Base-by-base conservation (phyloP, 202 grass and related monocot genomes). In the Schoenoplectus tabernaemontani region DNA sequence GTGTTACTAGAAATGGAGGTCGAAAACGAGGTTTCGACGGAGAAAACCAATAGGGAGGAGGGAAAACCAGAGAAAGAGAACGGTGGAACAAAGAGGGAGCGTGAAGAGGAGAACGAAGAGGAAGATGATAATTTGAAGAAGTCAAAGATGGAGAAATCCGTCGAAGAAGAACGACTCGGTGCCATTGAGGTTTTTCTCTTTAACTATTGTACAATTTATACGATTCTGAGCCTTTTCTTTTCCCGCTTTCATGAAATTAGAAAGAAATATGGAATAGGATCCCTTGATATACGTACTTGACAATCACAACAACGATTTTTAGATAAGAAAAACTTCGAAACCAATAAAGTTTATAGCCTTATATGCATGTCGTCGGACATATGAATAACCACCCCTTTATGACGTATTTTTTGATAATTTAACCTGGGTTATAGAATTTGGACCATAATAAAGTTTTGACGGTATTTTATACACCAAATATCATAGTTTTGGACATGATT, bases 21-120 rank as follows among this genome's bases (percentile, higher is more conserved):
- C n/a, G n/a, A n/a, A n/a, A 72, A 4, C 67, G 67, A 48, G 42
- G 42, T 39, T 5, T 22, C 42, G 12, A 3, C 12, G 47, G 70
- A 54, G 26, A 7, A 30, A 53, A 59, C 82, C 65, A 80, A 88
- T 41, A 86, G 46, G 17, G 7, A 57, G 41, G 87, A 84, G 37
- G 39, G 11, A 10, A 19, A 64, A 2, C 66, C 30, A 6, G 79
- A 38, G 32, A 78, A 82, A 4, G 84, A 15, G 50, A 88, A 78
- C 20, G 87, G 83, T 13, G 68, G 72, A 9, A 42, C 48, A 51
- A 97, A 93, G 87, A 88, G 93, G 84, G 89, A 86, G 46, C 48
- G 91, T 67, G 86, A 89, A 51, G 82, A 87, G 5, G 88, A 37
- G 20, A 79, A 5, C 20, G 84, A 69, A 57, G 82, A 19, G 26